These are phyloP conservation scores for Hypoxylon fuscum DNA, from an alignment of 495 filamentous ascomycete species.

Conservation along the genomic window DNA sequence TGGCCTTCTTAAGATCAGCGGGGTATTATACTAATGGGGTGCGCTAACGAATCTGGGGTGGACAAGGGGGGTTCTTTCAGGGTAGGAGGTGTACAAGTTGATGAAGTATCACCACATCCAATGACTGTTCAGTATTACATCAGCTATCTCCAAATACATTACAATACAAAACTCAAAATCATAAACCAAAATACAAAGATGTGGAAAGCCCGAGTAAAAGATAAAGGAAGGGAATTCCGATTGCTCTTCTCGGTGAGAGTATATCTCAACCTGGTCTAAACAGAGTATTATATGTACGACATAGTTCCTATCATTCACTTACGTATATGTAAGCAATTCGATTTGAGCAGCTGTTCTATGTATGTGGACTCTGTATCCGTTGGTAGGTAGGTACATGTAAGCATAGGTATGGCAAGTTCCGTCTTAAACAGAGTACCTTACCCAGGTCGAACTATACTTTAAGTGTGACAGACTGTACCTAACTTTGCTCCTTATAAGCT, in stretches of 20 bases:
- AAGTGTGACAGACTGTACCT: constrained; percentile 11
- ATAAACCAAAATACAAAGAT: not conserved
- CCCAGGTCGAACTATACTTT: no score
- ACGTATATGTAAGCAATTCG: no score
- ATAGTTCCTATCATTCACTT: no score
- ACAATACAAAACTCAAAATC: not conserved
- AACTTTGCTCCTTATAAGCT: constrained; percentile 10
- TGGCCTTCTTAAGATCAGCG: constrained; percentile 35
- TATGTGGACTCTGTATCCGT: no score
- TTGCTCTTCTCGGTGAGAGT: no score
- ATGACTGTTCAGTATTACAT: constrained; percentile 4
- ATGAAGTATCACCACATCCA: constrained; percentile 13
- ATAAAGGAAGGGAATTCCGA: no score
- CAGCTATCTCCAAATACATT: not conserved
- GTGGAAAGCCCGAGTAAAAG: not conserved
- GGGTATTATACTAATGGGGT: constrained; percentile 39
- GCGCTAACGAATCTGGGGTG: constrained; percentile 40
- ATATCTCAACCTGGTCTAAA: no score
- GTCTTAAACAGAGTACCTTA: no score
- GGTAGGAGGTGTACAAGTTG: constrained; percentile 7
- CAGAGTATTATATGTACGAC: no score
- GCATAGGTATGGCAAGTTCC: no score
- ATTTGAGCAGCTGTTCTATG: no score
- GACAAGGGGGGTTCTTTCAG: constrained; percentile 24
- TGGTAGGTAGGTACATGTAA: no score